phyloP scores from a whole-genome alignment of 495 filamentous ascomycete species.

The Chaetomidium leptoderma region DNA sequence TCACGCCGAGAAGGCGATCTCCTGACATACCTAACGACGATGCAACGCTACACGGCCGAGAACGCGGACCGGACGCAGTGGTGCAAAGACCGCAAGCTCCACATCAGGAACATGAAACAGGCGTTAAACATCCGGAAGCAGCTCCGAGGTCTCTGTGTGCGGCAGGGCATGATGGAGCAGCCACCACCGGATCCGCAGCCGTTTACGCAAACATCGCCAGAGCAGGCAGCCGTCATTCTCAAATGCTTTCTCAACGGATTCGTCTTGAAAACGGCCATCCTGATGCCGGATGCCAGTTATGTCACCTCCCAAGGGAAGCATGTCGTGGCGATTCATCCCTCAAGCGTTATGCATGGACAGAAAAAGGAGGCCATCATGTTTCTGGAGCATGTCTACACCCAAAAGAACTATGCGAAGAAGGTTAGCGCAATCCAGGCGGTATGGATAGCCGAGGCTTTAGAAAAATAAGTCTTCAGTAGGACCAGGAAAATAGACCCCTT shows the following conservation, averaged over 20 bases:
- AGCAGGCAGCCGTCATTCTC: constrained; percentile 56
- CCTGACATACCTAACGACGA: constrained; percentile 75
- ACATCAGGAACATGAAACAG: constrained; percentile 73
- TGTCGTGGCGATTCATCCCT: constrained; percentile 83
- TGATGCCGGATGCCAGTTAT: constrained; percentile 82
- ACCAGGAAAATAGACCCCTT: neutral
- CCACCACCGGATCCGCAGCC: constrained; percentile 45
- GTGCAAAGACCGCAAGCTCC: constrained; percentile 73
- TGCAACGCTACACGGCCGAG: constrained; percentile 76
- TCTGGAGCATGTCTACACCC: constrained; percentile 92
- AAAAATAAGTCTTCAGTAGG: constrained; percentile 19
- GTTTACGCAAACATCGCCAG: constrained; percentile 47
- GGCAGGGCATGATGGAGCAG: constrained; percentile 44
- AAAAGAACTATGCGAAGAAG: constrained; percentile 81
- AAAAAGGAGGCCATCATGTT: constrained; percentile 95
- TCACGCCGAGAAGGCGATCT: constrained; percentile 83
- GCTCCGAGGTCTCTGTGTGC: constrained; percentile 60
- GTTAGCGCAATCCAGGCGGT: constrained; percentile 83
- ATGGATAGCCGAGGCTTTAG: constrained; percentile 75
- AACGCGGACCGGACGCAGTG: constrained; percentile 68
- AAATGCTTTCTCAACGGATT: constrained; percentile 82
- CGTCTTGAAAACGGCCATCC: constrained; percentile 71
- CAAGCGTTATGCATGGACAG: constrained; percentile 76
- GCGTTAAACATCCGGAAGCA: constrained; percentile 79
- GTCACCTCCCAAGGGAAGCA: constrained; percentile 79